Evolutionary conservation across 176 grass and related monocot species (phyloP), one percentile per base, ranked within the genome.

Genomic region (Olyra latifolia): DNA sequence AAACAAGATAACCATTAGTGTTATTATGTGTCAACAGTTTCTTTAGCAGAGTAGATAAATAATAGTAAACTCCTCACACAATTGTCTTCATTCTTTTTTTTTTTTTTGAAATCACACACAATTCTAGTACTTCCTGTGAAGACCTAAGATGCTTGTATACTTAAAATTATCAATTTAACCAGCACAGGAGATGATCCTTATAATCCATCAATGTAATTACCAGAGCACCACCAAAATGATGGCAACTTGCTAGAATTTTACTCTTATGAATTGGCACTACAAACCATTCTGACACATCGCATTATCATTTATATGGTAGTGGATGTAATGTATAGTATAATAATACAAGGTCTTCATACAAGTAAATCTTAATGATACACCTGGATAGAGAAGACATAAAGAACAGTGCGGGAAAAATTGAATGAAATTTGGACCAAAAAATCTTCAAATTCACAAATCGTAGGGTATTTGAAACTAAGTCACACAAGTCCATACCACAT

Each of bases 401-500:
- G 20, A 77, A 19, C 40, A 64, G 14, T 77, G 11, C 12, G 15
- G 28, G 48, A 41, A 70, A 63, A 69, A 28, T 32, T 43, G 22
- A 39, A 73, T 47, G 39, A 38, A 29, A 60, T 39, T 49, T 66
- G 46, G 45, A 63, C 38, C 67, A 30, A 49, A 64, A 72, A 49
- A 52, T 56, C 35, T 11, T 82, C 48, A 16, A 66, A 65, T 71
- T 75, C 15, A 76, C 75, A 62, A 61, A 38, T 38, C 10, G 19
- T 23, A 70, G 47, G 75, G 67, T 54, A 64, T 49, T 45, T 68
- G 32, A 78, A 79, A 80, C 16, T 50, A 47, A 74, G 35, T 23
- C 39, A 80, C 25, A 71, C 9, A 80, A 45, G 48, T 72, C 35
- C 62, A 9, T 89, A 94, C 95, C 82, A 82, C 84, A 71, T 89